Conservation (phyloP, 345 rosid genomes). For the Firmiana major region DNA sequence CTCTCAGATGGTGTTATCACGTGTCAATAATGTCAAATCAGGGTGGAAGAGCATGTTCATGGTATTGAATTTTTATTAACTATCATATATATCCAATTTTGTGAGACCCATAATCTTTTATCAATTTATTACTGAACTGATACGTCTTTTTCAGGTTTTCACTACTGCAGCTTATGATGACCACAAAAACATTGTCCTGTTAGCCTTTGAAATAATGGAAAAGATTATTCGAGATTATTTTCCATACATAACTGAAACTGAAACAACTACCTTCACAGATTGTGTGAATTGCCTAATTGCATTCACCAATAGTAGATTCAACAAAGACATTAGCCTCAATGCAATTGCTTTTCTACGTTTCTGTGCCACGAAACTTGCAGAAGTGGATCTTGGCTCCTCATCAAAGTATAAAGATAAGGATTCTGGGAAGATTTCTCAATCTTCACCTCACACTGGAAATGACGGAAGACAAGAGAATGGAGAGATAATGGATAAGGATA, state of each 20-base stretch:
- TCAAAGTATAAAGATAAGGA: conserved; percentile 67
- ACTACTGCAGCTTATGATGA: conserved; percentile 99
- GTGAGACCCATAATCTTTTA: background rate
- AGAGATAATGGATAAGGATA: conserved; percentile 56
- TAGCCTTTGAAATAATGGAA: conserved; percentile 96
- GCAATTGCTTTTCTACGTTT: conserved; percentile 90
- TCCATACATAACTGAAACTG: conserved; percentile 96
- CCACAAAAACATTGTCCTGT: conserved; percentile 89
- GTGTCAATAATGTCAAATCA: conserved; percentile 93
- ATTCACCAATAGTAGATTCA: conserved; percentile 92
- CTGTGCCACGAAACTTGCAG: conserved; percentile 96
- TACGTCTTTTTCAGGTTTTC: conserved; percentile 61
- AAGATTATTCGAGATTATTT: conserved; percentile 94
- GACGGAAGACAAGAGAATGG: conserved; percentile 62
- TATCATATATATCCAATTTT: background rate
- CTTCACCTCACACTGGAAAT: conserved; percentile 48
- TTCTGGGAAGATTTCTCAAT: conserved; percentile 44
- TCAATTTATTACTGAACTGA: background rate
- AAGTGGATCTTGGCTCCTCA: conserved; percentile 78
- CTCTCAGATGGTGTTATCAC: conserved; percentile 96
- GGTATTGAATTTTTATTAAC: conserved; percentile 46
- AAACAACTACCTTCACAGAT: conserved; percentile 97
- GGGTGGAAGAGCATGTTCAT: conserved; percentile 99
- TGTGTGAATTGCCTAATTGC: conserved; percentile 97
- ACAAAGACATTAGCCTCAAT: conserved; percentile 88